Conservation (phyloP, 768 basidiomycete species). For the Podaxis pistillaris region DNA sequence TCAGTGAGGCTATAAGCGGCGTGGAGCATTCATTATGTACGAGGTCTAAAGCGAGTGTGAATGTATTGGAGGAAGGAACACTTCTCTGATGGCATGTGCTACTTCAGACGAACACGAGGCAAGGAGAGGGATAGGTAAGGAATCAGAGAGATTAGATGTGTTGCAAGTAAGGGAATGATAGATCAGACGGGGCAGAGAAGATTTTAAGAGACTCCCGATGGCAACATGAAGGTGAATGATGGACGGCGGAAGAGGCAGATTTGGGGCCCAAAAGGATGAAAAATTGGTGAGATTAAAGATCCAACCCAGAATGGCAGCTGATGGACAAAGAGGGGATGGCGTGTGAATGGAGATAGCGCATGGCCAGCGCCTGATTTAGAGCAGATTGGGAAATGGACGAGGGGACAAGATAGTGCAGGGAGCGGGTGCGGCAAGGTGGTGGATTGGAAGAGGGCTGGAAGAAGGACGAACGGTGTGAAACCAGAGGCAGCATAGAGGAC, state of each 20-base stretch:
- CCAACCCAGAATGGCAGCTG: not conserved
- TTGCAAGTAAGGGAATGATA: not conserved
- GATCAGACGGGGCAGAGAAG: slow-evolving; percentile 1
- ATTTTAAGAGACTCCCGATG: not conserved
- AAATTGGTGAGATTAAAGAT: slow-evolving; percentile 3
- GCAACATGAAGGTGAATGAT: slow-evolving; percentile 1
- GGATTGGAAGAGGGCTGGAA: slow-evolving; percentile 18
- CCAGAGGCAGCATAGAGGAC: slow-evolving; percentile 5
- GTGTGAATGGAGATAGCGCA: not conserved
- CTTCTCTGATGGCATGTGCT: slow-evolving; percentile 11
- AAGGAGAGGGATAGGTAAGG: not conserved
- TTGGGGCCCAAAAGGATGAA: not conserved
- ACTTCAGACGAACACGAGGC: slow-evolving; percentile 8
- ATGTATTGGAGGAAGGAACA: slow-evolving; percentile 1
- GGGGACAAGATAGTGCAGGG: not conserved
- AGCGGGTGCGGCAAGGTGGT: not conserved
- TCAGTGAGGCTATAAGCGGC: not conserved
- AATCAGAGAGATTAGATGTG: slow-evolving; percentile 2
- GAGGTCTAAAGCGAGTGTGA: not conserved
- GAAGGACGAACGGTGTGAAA: slow-evolving; percentile 25
- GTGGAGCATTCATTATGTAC: slow-evolving; percentile 7
- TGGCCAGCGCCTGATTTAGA: not conserved
- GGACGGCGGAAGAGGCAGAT: slow-evolving; percentile 3
- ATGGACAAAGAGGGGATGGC: slow-evolving; percentile 6
- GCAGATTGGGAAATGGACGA: no score